Evolutionary conservation across 2,329 filamentous ascomycete genomes (phyloP).

Genomic region (Didymellaceae sp.): DNA sequence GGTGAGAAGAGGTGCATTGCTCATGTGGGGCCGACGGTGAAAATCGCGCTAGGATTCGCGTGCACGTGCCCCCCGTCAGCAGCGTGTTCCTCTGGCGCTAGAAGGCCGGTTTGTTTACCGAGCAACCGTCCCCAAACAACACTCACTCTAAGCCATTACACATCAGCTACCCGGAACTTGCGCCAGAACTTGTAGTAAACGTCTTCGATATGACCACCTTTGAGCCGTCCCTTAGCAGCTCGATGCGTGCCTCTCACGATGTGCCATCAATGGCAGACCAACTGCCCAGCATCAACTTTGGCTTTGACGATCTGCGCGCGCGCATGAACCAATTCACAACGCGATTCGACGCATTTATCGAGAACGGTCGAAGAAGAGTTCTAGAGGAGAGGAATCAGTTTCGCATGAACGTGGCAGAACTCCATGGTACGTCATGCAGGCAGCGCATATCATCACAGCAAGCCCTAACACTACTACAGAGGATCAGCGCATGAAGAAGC

Average conservation of each 20-base stretch:
- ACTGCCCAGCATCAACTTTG: conserved; percentile 90
- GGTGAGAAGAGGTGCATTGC: conserved; percentile 9
- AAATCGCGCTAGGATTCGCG: conserved; percentile 28
- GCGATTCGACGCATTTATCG: conserved; percentile 92
- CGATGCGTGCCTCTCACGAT: conserved; percentile 64
- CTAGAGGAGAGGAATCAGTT: conserved; percentile 95
- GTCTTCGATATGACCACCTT: conserved; percentile 65
- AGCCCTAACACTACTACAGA: too few relatives aligned
- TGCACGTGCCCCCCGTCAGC: conserved; percentile 35
- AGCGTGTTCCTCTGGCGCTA: conserved; percentile 15
- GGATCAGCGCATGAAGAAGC: conserved; percentile 87
- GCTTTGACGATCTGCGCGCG: conserved; percentile 92
- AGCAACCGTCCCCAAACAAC: conserved; percentile 38
- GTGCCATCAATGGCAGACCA: conserved; percentile 75
- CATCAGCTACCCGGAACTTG: neutral
- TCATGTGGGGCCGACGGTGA: conserved; percentile 22
- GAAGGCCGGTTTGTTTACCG: conserved; percentile 36
- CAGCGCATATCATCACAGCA: too few relatives aligned
- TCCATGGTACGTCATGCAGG: conserved; percentile 71
- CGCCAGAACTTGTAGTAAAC: conserved; percentile 9
- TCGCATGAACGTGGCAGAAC: conserved; percentile 84
- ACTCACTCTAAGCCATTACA: neutral
- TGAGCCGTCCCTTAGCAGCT: conserved; percentile 72
- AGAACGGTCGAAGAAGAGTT: conserved; percentile 85
- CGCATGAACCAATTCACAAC: conserved; percentile 93